Evolutionary conservation across 345 rosid species (phyloP), one percentile per base, ranked within the genome.

Genomic region (Streptanthus diversifolius): DNA sequence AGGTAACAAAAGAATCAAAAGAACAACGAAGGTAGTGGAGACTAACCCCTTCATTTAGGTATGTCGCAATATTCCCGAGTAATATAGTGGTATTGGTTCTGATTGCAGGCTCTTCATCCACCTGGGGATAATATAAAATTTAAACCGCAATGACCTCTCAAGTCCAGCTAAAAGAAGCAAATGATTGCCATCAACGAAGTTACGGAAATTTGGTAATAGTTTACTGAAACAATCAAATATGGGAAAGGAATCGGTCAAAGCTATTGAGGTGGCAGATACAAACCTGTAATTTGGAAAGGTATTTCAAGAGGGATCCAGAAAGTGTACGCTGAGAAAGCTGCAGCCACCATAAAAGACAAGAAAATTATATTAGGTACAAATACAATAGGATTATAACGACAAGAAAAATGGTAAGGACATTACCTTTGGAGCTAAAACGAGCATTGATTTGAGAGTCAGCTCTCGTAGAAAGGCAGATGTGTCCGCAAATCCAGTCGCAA

Each of bases 61-160:
- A 60, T 86, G 83, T 88, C 17, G 97, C 96, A 72, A 95, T 95
- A 79, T 95, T 95, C 53, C 99, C 99, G 1, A 95, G 98, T 74
- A 95, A 85, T 76, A 95, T 95, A 68, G 99, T 95, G 73, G 98
- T 92, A 81, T 92, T 95, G 65, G 99, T 90, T 84, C 97, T 87
- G 66, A 95, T 95, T 51, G 98, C 98, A 60, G 99, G 88, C 77
- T 95, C 99, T 82, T 95, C 99, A 82, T 95, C 99, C 80, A 92
- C 97, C 99, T 95, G 78, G 61, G 53, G 76, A 74, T 63, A 25
- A 77, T 29, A 63, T 67, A 76, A 48, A 60, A 8, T 8, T 63
- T 27, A 66, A 53, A 74, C 40, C 65, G 29, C 1, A 62, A 24
- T 8, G 15, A 2, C 41, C 54, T 57, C 24, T 12, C 3, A 58